Conservation (phyloP, 306 rosid genomes). For the Vigna hirtella region DNA sequence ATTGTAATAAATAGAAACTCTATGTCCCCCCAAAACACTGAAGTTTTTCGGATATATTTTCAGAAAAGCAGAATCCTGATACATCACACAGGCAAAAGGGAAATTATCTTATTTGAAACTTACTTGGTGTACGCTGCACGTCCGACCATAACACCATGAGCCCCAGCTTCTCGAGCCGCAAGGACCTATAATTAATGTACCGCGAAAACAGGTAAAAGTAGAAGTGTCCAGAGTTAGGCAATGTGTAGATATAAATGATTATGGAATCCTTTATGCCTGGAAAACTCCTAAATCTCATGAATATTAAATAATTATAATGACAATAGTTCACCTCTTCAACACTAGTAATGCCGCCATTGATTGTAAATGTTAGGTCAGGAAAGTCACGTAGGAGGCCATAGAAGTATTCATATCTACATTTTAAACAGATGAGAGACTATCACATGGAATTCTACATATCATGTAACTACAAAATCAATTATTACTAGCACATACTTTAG, state of each 20-base stretch:
- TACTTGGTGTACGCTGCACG: slow-evolving; percentile 90
- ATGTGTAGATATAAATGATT: slow-evolving; percentile 2
- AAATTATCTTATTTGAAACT: neutral
- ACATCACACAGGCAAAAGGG: slow-evolving; percentile 4
- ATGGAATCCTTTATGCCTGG: neutral
- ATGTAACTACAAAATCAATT: slow-evolving; percentile 37
- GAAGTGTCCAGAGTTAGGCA: slow-evolving; percentile 38
- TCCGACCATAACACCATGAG: slow-evolving; percentile 98
- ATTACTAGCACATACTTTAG: slow-evolving; percentile 66
- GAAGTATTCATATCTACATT: slow-evolving; percentile 86
- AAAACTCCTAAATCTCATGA: slow-evolving; percentile 12
- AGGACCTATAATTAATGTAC: slow-evolving; percentile 60
- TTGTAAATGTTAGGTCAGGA: slow-evolving; percentile 90
- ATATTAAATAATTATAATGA: slow-evolving; percentile 33
- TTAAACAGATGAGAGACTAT: slow-evolving; percentile 4
- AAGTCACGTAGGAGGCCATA: slow-evolving; percentile 93
- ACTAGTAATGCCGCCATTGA: slow-evolving; percentile 86
- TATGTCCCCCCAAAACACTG: neutral
- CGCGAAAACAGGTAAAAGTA: slow-evolving; percentile 33
- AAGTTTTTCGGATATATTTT: slow-evolving; percentile 1
- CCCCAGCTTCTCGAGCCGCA: slow-evolving; percentile 82
- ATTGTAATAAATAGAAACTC: slow-evolving; percentile 11
- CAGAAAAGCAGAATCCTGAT: slow-evolving; percentile 33
- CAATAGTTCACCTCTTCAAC: slow-evolving; percentile 78
- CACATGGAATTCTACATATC: slow-evolving; percentile 10